Conservation (phyloP, 495 filamentous ascomycete genomes). For the Penicillium psychrofluorescens region DNA sequence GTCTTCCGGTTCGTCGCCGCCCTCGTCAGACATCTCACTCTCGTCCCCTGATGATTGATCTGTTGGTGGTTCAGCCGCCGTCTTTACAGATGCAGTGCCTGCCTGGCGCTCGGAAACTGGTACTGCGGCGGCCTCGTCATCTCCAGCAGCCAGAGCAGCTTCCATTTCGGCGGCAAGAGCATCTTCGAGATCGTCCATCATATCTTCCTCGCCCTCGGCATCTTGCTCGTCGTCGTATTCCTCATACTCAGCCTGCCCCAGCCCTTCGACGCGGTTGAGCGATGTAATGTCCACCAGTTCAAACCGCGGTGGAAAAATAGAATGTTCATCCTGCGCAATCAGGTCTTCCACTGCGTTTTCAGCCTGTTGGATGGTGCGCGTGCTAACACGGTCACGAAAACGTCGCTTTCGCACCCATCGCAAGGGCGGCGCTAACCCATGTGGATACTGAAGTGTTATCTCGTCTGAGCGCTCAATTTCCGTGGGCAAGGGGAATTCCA, state of each 20-base stretch:
- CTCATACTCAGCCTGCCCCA: constrained; percentile 36
- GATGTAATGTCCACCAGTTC: constrained; percentile 58
- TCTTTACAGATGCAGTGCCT: constrained; percentile 24
- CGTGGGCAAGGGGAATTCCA: constrained; percentile 55
- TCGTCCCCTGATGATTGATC: constrained; percentile 34
- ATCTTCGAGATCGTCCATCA: constrained; percentile 56
- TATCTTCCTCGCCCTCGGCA: constrained; percentile 44
- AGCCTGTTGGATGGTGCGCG: constrained; percentile 80
- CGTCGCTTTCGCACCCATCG: constrained; percentile 75
- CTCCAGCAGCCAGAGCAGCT: constrained; percentile 45
- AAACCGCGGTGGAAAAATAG: constrained; percentile 47
- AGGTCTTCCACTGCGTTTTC: constrained; percentile 76
- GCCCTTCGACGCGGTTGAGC: constrained; percentile 43
- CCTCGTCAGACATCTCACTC: constrained; percentile 50
- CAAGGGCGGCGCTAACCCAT: constrained; percentile 90
- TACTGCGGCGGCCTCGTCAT: constrained; percentile 21
- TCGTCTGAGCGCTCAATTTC: constrained; percentile 54
- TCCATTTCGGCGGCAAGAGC: constrained; percentile 48
- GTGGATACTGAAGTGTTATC: constrained; percentile 69
- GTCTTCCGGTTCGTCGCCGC: constrained; percentile 54
- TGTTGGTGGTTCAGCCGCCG: constrained; percentile 18
- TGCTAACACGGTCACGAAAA: constrained; percentile 70
- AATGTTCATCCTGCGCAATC: constrained; percentile 57
- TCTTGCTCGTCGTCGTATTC: constrained; percentile 49
- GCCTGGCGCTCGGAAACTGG: constrained; percentile 13